phyloP scores from a whole-genome alignment of 179 eudicot species.

The Camellia oleifera region DNA sequence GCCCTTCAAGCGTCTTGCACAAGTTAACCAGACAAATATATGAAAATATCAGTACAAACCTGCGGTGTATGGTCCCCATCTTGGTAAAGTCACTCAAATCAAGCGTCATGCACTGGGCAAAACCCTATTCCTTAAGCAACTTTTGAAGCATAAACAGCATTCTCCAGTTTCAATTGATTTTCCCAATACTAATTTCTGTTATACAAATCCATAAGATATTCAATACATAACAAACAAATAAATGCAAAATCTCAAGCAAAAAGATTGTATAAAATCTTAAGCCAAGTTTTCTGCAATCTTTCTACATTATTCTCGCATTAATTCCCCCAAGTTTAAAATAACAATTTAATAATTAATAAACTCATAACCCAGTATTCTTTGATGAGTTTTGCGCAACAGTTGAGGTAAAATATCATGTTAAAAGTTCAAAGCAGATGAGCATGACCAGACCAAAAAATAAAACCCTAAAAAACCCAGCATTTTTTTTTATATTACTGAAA shows the following conservation, averaged over 20 bases:
- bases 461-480: not conserved
- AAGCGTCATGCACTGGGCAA: conserved; percentile 35
- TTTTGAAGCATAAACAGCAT: conserved; percentile 15
- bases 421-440: not conserved
- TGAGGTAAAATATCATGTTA: not conserved
- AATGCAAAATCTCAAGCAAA: no score
- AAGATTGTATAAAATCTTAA: not conserved
- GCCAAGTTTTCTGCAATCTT: not conserved
- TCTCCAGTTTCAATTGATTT: conserved; percentile 22
- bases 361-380: not conserved
- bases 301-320: not conserved
- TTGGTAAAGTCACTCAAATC: conserved; percentile 33
- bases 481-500: not conserved
- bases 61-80: conserved; percentile 75
- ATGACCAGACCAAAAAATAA: not conserved
- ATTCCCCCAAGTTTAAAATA: not conserved
- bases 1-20: not conserved
- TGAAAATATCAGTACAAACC: conserved; percentile 37
- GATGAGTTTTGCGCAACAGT: not conserved
- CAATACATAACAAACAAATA: not conserved
- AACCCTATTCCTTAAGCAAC: conserved; percentile 20
- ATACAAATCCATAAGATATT: conserved; percentile 12
- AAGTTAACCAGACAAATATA: not conserved
- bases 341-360: not conserved
- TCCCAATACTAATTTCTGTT: conserved; percentile 19